Evolutionary conservation across 306 rosid species (phyloP).

Genomic region (Castanopsis chinensis): DNA sequence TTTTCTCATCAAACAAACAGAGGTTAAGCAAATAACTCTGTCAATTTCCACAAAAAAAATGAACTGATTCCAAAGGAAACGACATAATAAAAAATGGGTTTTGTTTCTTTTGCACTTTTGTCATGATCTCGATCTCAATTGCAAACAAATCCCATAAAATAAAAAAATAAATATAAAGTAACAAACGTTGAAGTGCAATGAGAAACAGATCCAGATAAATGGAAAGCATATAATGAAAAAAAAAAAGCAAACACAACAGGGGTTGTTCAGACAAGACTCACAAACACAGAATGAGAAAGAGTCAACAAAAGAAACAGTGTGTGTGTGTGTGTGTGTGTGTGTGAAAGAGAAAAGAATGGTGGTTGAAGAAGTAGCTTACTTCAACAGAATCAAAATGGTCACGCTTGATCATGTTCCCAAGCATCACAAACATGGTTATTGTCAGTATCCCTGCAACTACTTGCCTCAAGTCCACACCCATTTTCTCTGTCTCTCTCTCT

Average conservation of each 20-base stretch:
- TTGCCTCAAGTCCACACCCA: conserved; percentile 97
- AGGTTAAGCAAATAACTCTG: background rate
- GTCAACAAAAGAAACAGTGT: background rate
- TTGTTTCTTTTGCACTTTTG: background rate
- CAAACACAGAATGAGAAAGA: background rate
- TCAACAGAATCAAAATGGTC: conserved; percentile 91
- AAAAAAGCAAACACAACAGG: background rate
- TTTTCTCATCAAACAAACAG: background rate
- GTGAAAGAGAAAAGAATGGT: no score
- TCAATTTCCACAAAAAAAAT: background rate
- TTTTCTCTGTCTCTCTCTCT: conserved; percentile 24
- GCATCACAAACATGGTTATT: conserved; percentile 93
- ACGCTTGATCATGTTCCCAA: conserved; percentile 94
- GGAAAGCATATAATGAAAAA: background rate
- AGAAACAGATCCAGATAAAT: background rate
- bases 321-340: background rate
- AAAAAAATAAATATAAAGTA: background rate
- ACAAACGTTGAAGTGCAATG: background rate
- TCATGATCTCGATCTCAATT: background rate
- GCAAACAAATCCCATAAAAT: conserved; percentile 10
- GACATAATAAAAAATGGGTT: background rate
- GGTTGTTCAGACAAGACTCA: background rate
- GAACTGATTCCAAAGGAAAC: background rate
- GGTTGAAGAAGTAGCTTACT: conserved; percentile 32
- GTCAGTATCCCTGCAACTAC: conserved; percentile 90